Evolutionary conservation across 768 basidiomycete species (phyloP).

Genomic region (Termitomyces sp.): DNA sequence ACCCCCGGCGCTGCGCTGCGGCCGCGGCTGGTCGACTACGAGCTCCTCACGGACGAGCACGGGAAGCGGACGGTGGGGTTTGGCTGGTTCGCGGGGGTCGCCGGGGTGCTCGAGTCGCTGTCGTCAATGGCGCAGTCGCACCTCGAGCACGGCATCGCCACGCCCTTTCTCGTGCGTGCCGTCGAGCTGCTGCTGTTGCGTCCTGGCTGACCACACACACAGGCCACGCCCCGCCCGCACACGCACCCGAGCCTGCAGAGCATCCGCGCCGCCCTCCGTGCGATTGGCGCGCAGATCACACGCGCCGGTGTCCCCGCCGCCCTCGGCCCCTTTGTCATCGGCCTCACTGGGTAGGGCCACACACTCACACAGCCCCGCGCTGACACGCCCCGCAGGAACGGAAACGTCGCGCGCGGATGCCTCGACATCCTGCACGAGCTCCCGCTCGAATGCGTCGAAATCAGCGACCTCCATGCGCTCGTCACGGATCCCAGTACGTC

Average conservation of each 20-base stretch:
- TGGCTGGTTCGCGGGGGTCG: constrained; percentile 81
- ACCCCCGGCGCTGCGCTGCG: not conserved
- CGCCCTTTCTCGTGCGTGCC: not conserved
- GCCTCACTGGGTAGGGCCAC: not conserved
- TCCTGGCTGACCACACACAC: not conserved
- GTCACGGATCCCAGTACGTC: not conserved
- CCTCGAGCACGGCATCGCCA: not conserved
- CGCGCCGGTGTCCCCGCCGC: not conserved
- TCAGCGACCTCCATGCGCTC: not conserved
- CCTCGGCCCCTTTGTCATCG: not conserved
- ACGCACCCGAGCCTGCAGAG: not conserved
- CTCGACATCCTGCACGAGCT: not conserved
- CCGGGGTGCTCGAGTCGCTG: not conserved
- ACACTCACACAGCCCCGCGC: not conserved
- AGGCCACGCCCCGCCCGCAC: not conserved
- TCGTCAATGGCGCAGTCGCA: not conserved
- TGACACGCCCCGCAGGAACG: not conserved
- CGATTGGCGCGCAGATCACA: not conserved
- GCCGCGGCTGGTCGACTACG: constrained; percentile 76
- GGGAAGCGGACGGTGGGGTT: constrained; percentile 84
- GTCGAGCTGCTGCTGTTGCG: too few relatives aligned
- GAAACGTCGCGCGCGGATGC: not conserved
- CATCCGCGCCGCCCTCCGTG: not conserved
- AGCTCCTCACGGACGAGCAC: constrained; percentile 57
- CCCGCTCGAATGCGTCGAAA: not conserved